phyloP scores from a whole-genome alignment of 345 rosid species.

The Odontarrhena argentea region DNA sequence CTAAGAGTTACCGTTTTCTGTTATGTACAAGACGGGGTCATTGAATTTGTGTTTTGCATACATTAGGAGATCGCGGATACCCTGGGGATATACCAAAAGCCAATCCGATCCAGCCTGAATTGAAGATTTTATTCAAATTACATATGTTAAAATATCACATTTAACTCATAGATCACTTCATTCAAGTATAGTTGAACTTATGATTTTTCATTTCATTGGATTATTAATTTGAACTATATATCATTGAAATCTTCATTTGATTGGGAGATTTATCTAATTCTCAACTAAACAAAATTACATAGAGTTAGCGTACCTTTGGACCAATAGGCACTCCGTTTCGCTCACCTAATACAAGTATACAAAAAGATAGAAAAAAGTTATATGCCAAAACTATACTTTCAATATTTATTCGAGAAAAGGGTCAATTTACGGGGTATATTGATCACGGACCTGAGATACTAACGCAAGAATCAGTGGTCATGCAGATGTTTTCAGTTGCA shows the following conservation, averaged over 20 bases:
- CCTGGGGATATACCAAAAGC: conserved; percentile 54
- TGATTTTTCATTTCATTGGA: no score
- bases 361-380: background rate
- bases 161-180: no score
- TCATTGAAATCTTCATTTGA: background rate
- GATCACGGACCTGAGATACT: conserved; percentile 28
- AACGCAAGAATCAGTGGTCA: conserved; percentile 46
- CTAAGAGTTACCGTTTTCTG: conserved; percentile 56
- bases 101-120: conserved; percentile 45
- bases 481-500: conserved; percentile 37
- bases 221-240: background rate
- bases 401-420: background rate
- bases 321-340: conserved; percentile 53
- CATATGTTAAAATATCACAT: background rate
- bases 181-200: no score
- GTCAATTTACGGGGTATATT: background rate
- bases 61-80: conserved; percentile 49
- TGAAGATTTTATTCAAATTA: background rate
- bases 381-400: background rate
- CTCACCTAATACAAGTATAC: conserved; percentile 29
- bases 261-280: background rate
- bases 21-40: conserved; percentile 49
- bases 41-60: conserved; percentile 48
- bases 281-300: background rate
- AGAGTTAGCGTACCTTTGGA: conserved; percentile 41